Base-by-base conservation (phyloP, 2,329 filamentous ascomycete genomes). In the Sclerotinia trifoliorum region DNA sequence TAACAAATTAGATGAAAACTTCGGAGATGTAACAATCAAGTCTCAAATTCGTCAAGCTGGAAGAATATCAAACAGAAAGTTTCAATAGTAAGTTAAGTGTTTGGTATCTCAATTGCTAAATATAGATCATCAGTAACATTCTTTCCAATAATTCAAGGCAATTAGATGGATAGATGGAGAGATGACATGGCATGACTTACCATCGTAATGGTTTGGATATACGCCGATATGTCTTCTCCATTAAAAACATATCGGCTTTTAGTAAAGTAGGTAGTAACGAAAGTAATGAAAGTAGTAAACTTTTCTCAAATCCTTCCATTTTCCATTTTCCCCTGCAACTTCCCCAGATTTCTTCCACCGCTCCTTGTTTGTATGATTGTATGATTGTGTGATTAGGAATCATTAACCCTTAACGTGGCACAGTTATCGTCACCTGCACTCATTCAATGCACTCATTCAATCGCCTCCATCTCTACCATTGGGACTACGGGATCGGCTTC, bases 401-500 rank as follows among this genome's bases (percentile, higher is more conserved):
- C 60, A 62, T 62, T 62, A 7, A 55, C 21, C 29, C 21, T 35
- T 55, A 29, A 39, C 39, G 60, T 51, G 60, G 46, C 60, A 65
- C 62, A 42, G 32, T 32, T 32, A 29, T 58, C 52, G 29, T 49
- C 66, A 57, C 60, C 46, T 49, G 29, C 46, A 51, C n/a, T 74
- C 71, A 73, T n/a, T 29, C 29, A 29, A 29, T 29, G 29, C 29
- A 29, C 29, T 57, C 32, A 10, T 39, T 76, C 70, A 70, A 54
- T 68, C 65, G 55, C 71, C 70, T 21, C 74, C 76, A 56, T 75
- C 73, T 64, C 70, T 74, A 13, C 58, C 70, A 64, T 63, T 73
- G 13, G 77, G 77, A 70, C 77, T 78, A 8, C 77, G 73, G 49
- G 75, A 77, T 52, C 77, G 70, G 48, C 72, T 77, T 68, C 77